Evolutionary conservation across 768 basidiomycete species (phyloP).

Genomic region (Clitopilus hobsonii): DNA sequence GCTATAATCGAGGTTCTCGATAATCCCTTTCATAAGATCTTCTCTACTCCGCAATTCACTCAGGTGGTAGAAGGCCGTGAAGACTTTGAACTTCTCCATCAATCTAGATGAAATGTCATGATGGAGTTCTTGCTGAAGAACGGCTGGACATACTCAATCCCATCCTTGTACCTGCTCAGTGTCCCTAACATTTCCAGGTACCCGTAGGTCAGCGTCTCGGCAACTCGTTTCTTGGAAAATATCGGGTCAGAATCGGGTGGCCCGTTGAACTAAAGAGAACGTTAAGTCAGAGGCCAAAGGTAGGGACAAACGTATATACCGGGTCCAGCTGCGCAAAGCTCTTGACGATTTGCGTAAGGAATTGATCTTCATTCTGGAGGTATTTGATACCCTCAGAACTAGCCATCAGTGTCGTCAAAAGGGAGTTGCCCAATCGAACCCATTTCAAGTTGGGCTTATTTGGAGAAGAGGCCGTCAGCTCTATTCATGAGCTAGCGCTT

Average conservation of each 20-base stretch:
- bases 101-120: conserved; percentile 44
- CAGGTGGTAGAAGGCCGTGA: conserved; percentile 94
- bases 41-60: conserved; percentile 89
- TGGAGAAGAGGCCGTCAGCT: too few relatives aligned
- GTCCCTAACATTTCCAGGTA: conserved; percentile 96
- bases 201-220: conserved; percentile 81
- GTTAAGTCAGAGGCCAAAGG: not conserved
- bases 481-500: too few relatives aligned
- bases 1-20: conserved; percentile 88
- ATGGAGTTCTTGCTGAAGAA: not conserved
- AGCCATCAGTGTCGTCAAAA: conserved; percentile 79
- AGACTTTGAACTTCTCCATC: conserved; percentile 87
- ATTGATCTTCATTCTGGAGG: conserved; percentile 75
- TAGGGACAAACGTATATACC: conserved; percentile 35
- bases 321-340: conserved; percentile 92
- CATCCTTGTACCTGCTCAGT: conserved; percentile 83
- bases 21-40: conserved; percentile 86
- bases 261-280: conserved; percentile 55
- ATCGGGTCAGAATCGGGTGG: conserved; percentile 71
- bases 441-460: conserved; percentile 72
- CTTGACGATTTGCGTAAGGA: conserved; percentile 77
- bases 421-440: conserved; percentile 79
- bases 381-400: conserved; percentile 83
- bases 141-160: conserved; percentile 64
- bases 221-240: conserved; percentile 79